phyloP scores from a whole-genome alignment of 805 yeast genomes.

The Ogataea philodendri region DNA sequence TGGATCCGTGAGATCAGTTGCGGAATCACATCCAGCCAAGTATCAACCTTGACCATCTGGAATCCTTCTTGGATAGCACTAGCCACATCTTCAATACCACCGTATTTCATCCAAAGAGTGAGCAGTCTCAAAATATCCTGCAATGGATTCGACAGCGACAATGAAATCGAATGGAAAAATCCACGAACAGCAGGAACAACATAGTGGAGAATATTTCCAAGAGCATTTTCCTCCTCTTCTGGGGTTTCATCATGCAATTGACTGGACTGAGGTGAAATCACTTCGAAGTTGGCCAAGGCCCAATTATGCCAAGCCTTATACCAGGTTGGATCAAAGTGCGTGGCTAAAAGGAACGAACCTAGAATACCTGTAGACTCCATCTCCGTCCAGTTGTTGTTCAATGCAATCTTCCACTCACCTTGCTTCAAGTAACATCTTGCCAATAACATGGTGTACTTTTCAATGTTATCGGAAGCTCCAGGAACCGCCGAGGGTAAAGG shows the following conservation, averaged over 20 bases:
- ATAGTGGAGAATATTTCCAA: slow-evolving; percentile 72
- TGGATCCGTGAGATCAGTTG: slow-evolving; percentile 95
- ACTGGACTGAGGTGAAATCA: slow-evolving; percentile 58
- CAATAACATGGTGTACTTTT: slow-evolving; percentile 76
- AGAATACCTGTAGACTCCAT: slow-evolving; percentile 73
- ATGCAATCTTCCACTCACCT: slow-evolving; percentile 95
- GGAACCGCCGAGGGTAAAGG: slow-evolving; percentile 74
- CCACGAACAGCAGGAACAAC: slow-evolving; percentile 96
- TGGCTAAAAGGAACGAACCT: slow-evolving; percentile 89
- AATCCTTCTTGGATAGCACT: slow-evolving; percentile 90
- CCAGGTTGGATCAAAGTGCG: slow-evolving; percentile 91
- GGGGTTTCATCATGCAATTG: slow-evolving; percentile 18
- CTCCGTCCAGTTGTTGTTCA: slow-evolving; percentile 76
- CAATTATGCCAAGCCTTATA: slow-evolving; percentile 99
- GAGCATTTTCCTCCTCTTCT: slow-evolving; percentile 32
- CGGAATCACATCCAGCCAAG: slow-evolving; percentile 94
- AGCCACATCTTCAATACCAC: slow-evolving; percentile 90
- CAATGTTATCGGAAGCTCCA: slow-evolving; percentile 71
- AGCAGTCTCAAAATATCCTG: slow-evolving; percentile 90
- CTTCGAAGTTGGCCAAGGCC: slow-evolving; percentile 98
- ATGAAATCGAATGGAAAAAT: slow-evolving; percentile 88
- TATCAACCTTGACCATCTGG: slow-evolving; percentile 81
- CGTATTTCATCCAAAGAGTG: slow-evolving; percentile 94
- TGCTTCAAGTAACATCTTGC: slow-evolving; percentile 96
- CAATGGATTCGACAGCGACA: slow-evolving; percentile 80